Evolutionary conservation across 306 rosid genomes (phyloP), one percentile per base, ranked within the genome.

Genomic region (Styphnolobium japonicum): DNA sequence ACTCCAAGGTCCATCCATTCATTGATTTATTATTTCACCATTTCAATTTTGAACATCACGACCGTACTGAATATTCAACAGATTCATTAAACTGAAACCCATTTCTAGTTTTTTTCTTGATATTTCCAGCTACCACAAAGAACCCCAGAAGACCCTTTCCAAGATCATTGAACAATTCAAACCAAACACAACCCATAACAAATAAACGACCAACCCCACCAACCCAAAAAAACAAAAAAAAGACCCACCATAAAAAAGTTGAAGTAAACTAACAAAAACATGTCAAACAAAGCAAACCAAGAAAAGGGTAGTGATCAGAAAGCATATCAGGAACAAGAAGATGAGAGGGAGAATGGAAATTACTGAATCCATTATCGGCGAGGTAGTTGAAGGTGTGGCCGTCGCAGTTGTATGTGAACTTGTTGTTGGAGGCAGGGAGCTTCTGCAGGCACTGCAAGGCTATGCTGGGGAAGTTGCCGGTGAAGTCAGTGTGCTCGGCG

Each of bases 331-430:
- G 0, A 27, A 2, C 14, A 15, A 12, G 14, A 15, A 12, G 45
- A 46, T 48, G 5, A 37, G 7, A 4, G 43, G 48, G 27, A 49
- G 33, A 51, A 9, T 45, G 1, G 39, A 29, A 42, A 46, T 68
- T 82, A 90, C 94, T 86, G 88, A 90, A 90, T 86, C 91, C 92
- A 73, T 88, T 80, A 66, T 88, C 89, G 81, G 71, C 88, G 80
- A 90, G 92, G 77, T 81, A 88, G 85, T 85, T 86, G 88, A 90
- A 90, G 86, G 94, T 90, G 73, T 90, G 89, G 31, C 87, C 94
- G 16, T 90, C 94, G 80, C 92, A 86, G 85, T 83, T 88, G 86
- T 90, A 90, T n/a, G 90, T 88, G 85, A 90, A 90, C 85, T 79
- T 90, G 83, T 86, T 88, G 73, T 86, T 85, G 22, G 89, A 81